These are phyloP conservation scores for Colletotrichum paranaense DNA, from an alignment of 2,329 filamentous ascomycete genomes.

Conservation along the genomic window DNA sequence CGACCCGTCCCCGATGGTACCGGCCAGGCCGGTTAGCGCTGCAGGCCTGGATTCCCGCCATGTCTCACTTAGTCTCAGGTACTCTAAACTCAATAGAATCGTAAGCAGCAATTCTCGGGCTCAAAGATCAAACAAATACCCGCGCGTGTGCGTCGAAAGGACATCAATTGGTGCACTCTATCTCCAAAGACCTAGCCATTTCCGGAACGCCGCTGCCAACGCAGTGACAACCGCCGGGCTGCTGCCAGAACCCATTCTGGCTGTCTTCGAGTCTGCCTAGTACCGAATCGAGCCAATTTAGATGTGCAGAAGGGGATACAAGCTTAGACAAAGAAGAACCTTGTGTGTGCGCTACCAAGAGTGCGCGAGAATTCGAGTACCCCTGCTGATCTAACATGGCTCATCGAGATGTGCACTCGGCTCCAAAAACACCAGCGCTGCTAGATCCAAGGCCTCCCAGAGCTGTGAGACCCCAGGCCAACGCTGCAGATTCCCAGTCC, in stretches of 20 bases:
- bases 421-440: constrained; percentile 58
- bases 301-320: neutral
- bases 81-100: neutral
- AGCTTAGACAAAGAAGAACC: constrained; percentile 10
- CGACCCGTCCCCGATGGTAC: constrained; percentile 8
- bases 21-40: constrained; percentile 8
- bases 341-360: neutral
- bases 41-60: constrained; percentile 11
- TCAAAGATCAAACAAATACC: neutral
- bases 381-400: neutral
- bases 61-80: constrained; percentile 15
- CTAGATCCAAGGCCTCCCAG: constrained; percentile 57
- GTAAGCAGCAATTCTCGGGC: neutral
- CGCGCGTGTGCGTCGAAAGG: neutral
- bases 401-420: constrained; percentile 56
- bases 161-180: constrained; percentile 18
- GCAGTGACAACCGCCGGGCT: constrained; percentile 3
- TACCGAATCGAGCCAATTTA: neutral
- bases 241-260: constrained; percentile 4
- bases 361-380: neutral
- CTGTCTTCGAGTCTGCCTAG: neutral
- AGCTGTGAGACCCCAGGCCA: constrained; percentile 58
- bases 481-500: constrained; percentile 59
- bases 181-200: constrained; percentile 6
- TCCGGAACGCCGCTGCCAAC: constrained; percentile 8